phyloP scores from a whole-genome alignment of 768 basidiomycete species.

The Gloeostereum incarnatum region DNA sequence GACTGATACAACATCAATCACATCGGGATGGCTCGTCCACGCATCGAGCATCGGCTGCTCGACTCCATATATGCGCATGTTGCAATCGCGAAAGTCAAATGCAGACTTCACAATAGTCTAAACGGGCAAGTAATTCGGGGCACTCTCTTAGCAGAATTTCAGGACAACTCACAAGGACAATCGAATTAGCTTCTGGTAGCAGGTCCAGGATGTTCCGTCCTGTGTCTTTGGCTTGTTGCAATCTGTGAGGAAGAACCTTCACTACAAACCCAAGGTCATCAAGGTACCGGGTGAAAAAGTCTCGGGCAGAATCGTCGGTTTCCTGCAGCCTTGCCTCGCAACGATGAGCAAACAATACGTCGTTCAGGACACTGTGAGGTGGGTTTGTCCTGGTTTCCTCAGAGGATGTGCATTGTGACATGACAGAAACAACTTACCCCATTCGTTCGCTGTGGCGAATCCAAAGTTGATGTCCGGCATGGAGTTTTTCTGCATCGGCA shows the following conservation, averaged over 20 bases:
- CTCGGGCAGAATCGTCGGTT: conserved; percentile 70
- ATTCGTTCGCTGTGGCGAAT: conserved; percentile 59
- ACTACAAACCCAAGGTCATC: conserved; percentile 63
- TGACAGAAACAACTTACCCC: conserved; percentile 29
- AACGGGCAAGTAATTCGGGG: conserved; percentile 1
- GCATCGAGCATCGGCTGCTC: conserved; percentile 59
- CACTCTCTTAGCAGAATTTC: not conserved
- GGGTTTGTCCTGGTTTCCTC: conserved; percentile 34
- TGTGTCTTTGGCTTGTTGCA: conserved; percentile 33
- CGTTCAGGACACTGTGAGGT: conserved; percentile 55
- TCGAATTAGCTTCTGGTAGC: conserved; percentile 59
- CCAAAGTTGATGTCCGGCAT: conserved; percentile 79
- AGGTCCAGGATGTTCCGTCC: conserved; percentile 32
- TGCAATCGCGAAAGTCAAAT: conserved; percentile 64
- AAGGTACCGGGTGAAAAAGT: conserved; percentile 73
- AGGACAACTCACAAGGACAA: conserved; percentile 50
- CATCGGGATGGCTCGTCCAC: conserved; percentile 69
- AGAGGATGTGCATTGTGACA: not conserved
- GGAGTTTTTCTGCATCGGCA: conserved; percentile 80
- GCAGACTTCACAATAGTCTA: conserved; percentile 71
- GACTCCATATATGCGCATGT: conserved; percentile 70
- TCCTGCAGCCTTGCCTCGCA: conserved; percentile 39
- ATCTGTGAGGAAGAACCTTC: too few species aligned
- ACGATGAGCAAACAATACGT: conserved; percentile 67
- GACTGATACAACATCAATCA: conserved; percentile 60